A percentile compares a stretch with the other conserved stretches of the same genome.
These are phyloP conservation scores for Jimgerdemannia lactiflua DNA, from an alignment of 192 early-diverging fungal species.

Conservation along the genomic window DNA sequence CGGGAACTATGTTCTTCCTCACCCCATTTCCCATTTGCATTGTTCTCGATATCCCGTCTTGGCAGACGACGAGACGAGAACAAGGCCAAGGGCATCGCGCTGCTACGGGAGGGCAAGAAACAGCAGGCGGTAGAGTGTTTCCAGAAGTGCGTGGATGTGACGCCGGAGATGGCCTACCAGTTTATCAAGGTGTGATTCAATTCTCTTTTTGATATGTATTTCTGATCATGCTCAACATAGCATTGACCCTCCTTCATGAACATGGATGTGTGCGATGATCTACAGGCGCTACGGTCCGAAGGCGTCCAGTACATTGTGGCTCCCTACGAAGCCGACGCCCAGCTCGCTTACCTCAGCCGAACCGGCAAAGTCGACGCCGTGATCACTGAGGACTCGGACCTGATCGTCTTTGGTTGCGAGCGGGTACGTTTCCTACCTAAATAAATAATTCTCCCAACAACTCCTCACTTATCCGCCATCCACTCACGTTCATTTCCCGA, in stretches of 20 bases:
- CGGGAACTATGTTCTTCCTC: background rate
- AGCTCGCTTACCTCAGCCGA: constrained; percentile 80
- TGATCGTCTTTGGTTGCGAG: constrained; percentile 91
- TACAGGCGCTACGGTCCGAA: constrained; percentile 53
- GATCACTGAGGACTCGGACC: constrained; percentile 95
- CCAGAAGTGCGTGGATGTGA: constrained; percentile 76
- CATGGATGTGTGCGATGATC: too few relatives aligned
- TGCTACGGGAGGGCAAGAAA: constrained; percentile 49
- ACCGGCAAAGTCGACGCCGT: constrained; percentile 68
- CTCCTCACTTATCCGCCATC: background rate
- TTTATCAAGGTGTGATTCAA: constrained; percentile 63
- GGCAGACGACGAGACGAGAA: constrained; percentile 58
- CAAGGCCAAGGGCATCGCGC: constrained; percentile 49
- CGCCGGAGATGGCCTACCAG: constrained; percentile 75
- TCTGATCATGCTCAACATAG: background rate
- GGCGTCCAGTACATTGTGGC: constrained; percentile 82
- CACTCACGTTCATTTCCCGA: background rate
- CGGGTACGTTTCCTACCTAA: constrained; percentile 28
- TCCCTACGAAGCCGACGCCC: constrained; percentile 98
- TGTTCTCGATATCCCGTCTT: background rate
- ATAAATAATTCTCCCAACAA: background rate
- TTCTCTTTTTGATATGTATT: background rate
- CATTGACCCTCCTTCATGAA: too few relatives aligned
- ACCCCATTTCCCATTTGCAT: too few relatives aligned
- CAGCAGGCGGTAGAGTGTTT: constrained; percentile 73